phyloP scores from a whole-genome alignment of 257 asterid species.

The Fraxinus cuspidata region DNA sequence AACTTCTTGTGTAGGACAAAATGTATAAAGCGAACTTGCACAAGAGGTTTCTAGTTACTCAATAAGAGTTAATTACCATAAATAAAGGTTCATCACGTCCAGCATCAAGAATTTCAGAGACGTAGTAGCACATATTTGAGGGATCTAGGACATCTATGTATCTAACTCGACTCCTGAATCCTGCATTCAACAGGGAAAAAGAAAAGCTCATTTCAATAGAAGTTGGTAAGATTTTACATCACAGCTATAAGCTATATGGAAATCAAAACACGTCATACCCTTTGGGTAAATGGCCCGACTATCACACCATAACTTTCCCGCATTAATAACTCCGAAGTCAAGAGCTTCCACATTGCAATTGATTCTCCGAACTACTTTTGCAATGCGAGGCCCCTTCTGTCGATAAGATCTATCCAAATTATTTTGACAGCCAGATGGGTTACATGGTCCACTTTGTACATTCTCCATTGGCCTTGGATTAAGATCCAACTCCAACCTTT shows the following conservation, averaged over 20 bases:
- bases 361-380: constrained; percentile 88
- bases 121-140: constrained; percentile 65
- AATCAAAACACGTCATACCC: constrained; percentile 46
- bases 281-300: constrained; percentile 85
- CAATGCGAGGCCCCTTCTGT: constrained; percentile 98
- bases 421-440: constrained; percentile 50
- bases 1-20: not conserved
- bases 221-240: constrained; percentile 2
- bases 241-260: constrained; percentile 13
- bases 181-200: constrained; percentile 49
- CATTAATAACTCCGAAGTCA: constrained; percentile 60
- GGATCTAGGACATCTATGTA: constrained; percentile 82
- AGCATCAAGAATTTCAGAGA: constrained; percentile 83
- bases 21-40: not conserved
- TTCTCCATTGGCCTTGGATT: constrained; percentile 49
- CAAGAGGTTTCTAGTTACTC: not conserved
- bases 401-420: constrained; percentile 74
- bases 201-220: constrained; percentile 18
- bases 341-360: constrained; percentile 79
- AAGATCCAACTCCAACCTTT: constrained; percentile 45
- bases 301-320: constrained; percentile 84
- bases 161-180: constrained; percentile 85
- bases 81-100: constrained; percentile 79
- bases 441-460: constrained; percentile 42
- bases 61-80: constrained; percentile 55